A percentile compares a stretch with the other conserved stretches of the same genome.
Evolutionary conservation across 2,329 filamentous ascomycete genomes (phyloP).

Genomic region (Aspergillus udagawae): DNA sequence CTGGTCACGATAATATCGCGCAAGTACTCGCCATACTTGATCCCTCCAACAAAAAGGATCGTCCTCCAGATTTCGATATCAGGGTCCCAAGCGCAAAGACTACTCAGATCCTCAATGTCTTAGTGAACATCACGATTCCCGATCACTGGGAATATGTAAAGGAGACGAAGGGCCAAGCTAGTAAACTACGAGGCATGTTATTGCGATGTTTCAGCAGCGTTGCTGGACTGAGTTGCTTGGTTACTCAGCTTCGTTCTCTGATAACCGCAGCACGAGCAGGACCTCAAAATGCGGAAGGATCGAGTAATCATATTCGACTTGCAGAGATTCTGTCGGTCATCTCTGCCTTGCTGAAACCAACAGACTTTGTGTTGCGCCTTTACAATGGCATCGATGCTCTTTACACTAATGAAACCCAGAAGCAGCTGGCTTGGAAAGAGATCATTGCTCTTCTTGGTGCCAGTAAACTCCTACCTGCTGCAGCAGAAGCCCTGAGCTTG

Average conservation of each 20-base stretch:
- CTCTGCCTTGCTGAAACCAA: constrained; percentile 40
- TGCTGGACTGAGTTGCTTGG: constrained; percentile 70
- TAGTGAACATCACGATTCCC: constrained; percentile 71
- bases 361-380: constrained; percentile 40
- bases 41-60: constrained; percentile 22
- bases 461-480: constrained; percentile 55
- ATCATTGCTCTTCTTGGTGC: constrained; percentile 56
- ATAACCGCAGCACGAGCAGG: constrained; percentile 34
- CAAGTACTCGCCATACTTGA: constrained; percentile 33
- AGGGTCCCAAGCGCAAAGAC: constrained; percentile 61
- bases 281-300: constrained; percentile 29
- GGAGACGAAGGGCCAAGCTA: constrained; percentile 12
- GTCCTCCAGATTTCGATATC: constrained; percentile 50
- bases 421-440: constrained; percentile 60
- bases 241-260: constrained; percentile 64
- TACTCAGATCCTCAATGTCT: constrained; percentile 68
- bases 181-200: constrained; percentile 45
- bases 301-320: constrained; percentile 30
- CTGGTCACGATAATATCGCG: constrained; percentile 31
- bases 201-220: constrained; percentile 66
- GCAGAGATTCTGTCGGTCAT: constrained; percentile 35
- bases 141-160: constrained; percentile 72
- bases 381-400: constrained; percentile 43
- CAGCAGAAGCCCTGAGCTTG: constrained; percentile 52
- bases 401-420: constrained; percentile 42